Evolutionary conservation across 331 rosid species (phyloP).

Genomic region (Saraca asoca): DNA sequence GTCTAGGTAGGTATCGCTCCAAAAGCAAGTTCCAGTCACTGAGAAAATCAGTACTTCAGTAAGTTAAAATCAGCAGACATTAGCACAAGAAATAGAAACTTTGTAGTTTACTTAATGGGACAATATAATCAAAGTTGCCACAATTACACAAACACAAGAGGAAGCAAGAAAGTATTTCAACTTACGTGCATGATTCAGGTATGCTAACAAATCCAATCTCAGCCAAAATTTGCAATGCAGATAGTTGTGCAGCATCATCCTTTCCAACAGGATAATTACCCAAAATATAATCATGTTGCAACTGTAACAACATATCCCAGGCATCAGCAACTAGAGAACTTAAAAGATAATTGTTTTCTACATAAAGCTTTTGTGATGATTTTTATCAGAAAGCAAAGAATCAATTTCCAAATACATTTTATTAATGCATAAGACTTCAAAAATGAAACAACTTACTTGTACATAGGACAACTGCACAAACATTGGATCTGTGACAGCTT

Average conservation of each 20-base stretch:
- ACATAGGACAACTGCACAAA: conserved; percentile 90
- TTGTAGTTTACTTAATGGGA: conserved; percentile 6
- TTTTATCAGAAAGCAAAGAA: background rate
- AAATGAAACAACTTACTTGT: conserved; percentile 56
- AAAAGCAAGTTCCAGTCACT: conserved; percentile 93
- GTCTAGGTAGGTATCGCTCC: conserved; percentile 84
- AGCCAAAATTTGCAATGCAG: conserved; percentile 87
- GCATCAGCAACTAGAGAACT: conserved; percentile 6
- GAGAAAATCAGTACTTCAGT: conserved; percentile 30
- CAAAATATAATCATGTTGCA: conserved; percentile 90
- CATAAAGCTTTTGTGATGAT: background rate
- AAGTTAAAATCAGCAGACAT: conserved; percentile 9
- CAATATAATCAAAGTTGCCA: background rate
- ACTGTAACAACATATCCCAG: conserved; percentile 54
- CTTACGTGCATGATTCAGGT: conserved; percentile 89
- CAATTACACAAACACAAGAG: background rate
- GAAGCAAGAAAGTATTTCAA: background rate
- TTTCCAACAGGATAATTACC: conserved; percentile 96
- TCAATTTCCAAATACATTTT: background rate
- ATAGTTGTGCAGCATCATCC: conserved; percentile 90
- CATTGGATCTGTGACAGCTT: conserved; percentile 89
- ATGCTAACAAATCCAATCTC: conserved; percentile 72
- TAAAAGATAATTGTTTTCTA: conserved; percentile 21
- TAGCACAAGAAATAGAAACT: background rate
- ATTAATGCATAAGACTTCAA: background rate